Evolutionary conservation across 192 early-diverging fungal genomes (phyloP).

Genomic region (Podochytrium sp.): DNA sequence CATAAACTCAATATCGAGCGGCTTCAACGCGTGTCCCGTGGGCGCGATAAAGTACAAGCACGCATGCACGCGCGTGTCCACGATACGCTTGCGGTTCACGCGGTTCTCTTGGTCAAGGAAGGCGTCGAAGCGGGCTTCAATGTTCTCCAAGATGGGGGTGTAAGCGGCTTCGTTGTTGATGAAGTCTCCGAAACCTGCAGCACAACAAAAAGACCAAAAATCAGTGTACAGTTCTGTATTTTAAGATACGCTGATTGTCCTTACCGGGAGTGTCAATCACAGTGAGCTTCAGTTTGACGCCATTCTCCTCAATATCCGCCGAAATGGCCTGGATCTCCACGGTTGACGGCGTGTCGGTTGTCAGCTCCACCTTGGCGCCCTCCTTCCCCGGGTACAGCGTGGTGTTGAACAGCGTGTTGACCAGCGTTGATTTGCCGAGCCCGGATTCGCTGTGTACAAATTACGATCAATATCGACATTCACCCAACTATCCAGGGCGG

Average conservation of each 20-base stretch:
- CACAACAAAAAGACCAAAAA: neutral
- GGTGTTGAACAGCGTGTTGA: slow-evolving; percentile 69
- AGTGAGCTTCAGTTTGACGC: slow-evolving; percentile 94
- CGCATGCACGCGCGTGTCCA: slow-evolving; percentile 85
- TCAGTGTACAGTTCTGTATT: neutral
- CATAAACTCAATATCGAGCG: slow-evolving; percentile 97
- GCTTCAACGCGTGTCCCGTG: slow-evolving; percentile 89
- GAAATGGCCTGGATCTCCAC: slow-evolving; percentile 62
- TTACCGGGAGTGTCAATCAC: slow-evolving; percentile 93
- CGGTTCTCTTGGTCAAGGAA: slow-evolving; percentile 85
- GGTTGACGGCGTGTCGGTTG: slow-evolving; percentile 64
- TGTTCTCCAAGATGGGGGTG: slow-evolving; percentile 90
- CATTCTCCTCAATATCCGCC: slow-evolving; percentile 75
- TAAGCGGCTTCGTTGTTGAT: slow-evolving; percentile 79
- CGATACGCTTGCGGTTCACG: slow-evolving; percentile 59
- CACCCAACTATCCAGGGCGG: neutral
- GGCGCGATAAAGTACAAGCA: slow-evolving; percentile 98
- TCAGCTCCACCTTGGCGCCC: slow-evolving; percentile 59
- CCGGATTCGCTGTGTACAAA: slow-evolving; percentile 60
- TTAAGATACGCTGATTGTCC: neutral
- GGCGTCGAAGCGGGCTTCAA: slow-evolving; percentile 93
- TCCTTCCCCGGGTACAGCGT: slow-evolving; percentile 89
- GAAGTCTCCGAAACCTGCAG: slow-evolving; percentile 58
- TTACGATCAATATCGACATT: neutral
- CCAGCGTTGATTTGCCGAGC: slow-evolving; percentile 66